Percentiles rank a stretch among this genome's conserved stretches.
Conservation (phyloP, 2,329 filamentous ascomycete genomes). For the Helminthosporium solani region DNA sequence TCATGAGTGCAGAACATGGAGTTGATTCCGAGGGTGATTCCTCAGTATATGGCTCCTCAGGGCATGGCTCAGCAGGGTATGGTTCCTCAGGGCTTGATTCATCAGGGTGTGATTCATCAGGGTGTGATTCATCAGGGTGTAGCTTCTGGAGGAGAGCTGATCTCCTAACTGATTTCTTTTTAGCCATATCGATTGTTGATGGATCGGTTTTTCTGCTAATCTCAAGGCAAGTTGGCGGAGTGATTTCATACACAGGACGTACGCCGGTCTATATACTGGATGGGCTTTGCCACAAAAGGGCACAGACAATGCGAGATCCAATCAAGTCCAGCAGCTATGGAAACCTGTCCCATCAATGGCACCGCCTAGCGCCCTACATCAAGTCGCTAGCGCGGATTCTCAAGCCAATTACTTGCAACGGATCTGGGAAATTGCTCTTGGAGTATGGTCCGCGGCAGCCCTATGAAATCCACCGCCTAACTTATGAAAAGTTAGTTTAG, state of each 20-base stretch:
- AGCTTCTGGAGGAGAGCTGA: not conserved
- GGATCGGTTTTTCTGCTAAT: not conserved
- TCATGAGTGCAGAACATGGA: constrained; percentile 1
- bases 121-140: not conserved
- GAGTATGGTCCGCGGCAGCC: not conserved
- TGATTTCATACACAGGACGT: not conserved
- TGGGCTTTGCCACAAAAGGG: not conserved
- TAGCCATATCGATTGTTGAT: not conserved
- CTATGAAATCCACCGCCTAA: no score
- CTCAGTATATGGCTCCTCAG: not conserved
- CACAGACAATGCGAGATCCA: not conserved
- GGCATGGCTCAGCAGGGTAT: not conserved
- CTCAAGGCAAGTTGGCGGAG: not conserved
- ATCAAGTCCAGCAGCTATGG: not conserved
- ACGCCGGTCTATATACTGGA: constrained; percentile 1
- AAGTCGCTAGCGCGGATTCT: not conserved
- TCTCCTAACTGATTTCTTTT: not conserved
- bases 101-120: not conserved
- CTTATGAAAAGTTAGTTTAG: no score
- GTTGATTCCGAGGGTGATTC: constrained; percentile 7
- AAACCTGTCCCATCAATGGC: not conserved
- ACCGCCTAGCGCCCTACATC: not conserved
- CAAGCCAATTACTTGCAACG: not conserved
- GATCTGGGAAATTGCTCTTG: not conserved
- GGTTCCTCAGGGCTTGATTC: not conserved